Conservation (phyloP, 1,139 yeast genomes). For the Kodamaea derodonti region DNA sequence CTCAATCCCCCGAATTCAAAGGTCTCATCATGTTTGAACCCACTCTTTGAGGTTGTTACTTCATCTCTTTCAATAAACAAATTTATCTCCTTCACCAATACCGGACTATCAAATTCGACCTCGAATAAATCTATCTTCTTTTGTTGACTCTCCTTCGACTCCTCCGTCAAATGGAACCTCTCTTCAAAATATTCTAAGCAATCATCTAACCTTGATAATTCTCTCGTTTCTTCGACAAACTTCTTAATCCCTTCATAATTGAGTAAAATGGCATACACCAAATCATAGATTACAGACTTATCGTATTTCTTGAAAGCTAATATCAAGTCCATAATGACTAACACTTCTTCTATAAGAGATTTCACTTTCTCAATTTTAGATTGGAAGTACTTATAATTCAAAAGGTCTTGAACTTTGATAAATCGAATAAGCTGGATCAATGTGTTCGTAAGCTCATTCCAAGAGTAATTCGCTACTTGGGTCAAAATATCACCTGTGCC, state of each 20-base stretch:
- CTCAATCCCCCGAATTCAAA: conserved; percentile 9
- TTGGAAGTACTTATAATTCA: conserved; percentile 16
- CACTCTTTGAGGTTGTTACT: conserved; percentile 5
- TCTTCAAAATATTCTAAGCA: conserved; percentile 21
- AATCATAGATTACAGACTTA: conserved; percentile 13
- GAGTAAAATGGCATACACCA: conserved; percentile 31
- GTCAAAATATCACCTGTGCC: neutral
- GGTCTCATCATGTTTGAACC: conserved; percentile 13
- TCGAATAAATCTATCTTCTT: conserved; percentile 18
- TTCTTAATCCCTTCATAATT: conserved; percentile 21
- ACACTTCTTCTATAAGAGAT: conserved; percentile 24
- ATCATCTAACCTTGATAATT: conserved; percentile 15
- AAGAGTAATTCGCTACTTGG: conserved; percentile 19
- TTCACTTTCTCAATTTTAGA: conserved; percentile 12
- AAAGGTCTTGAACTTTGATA: conserved; percentile 19
- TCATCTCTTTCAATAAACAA: conserved; percentile 13
- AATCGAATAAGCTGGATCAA: conserved; percentile 25
- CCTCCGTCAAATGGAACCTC: conserved; percentile 17
- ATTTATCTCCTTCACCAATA: conserved; percentile 20
- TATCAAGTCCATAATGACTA: conserved; percentile 21
- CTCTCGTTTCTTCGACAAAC: conserved; percentile 9
- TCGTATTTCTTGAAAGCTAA: conserved; percentile 7
- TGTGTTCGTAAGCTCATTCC: conserved; percentile 29
- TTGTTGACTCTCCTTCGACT: conserved; percentile 13
- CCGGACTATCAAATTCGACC: conserved; percentile 31